Conservation (phyloP, 2,329 filamentous ascomycete species). For the Colletotrichum cuscutae region DNA sequence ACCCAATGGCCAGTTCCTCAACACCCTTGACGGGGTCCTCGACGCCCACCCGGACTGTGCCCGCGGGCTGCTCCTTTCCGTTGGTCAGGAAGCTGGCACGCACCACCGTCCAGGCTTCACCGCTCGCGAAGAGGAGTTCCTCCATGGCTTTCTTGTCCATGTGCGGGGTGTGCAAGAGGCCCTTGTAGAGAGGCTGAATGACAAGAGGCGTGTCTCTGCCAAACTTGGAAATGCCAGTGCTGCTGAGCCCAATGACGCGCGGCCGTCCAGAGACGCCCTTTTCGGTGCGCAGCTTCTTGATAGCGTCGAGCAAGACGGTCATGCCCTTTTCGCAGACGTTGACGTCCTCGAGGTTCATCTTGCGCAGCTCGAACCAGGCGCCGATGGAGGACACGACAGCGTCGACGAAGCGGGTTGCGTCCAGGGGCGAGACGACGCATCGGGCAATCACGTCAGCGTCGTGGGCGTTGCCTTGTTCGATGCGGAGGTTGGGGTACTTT, state of each 20-base stretch:
- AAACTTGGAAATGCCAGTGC: slow-evolving; percentile 52
- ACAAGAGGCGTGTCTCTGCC: slow-evolving; percentile 53
- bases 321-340: slow-evolving; percentile 59
- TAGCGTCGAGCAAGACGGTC: slow-evolving; percentile 51
- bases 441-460: slow-evolving; percentile 49
- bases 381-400: slow-evolving; percentile 61
- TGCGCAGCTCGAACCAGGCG: slow-evolving; percentile 43
- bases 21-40: slow-evolving; percentile 46
- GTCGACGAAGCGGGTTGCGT: slow-evolving; percentile 51
- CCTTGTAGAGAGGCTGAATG: slow-evolving; percentile 53
- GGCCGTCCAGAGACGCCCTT: slow-evolving; percentile 42
- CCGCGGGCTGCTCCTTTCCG: slow-evolving; percentile 36
- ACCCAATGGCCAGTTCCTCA: slow-evolving; percentile 51
- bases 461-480: slow-evolving; percentile 60
- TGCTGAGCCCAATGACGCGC: slow-evolving; percentile 50
- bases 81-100: slow-evolving; percentile 46
- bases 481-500: slow-evolving; percentile 49
- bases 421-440: slow-evolving; percentile 45
- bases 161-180: slow-evolving; percentile 50
- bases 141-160: slow-evolving; percentile 59
- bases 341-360: slow-evolving; percentile 54
- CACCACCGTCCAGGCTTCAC: slow-evolving; percentile 44
- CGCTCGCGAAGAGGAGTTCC: slow-evolving; percentile 41
- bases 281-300: slow-evolving; percentile 44
- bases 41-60: slow-evolving; percentile 42